Evolutionary conservation across 1,284 basidiomycete species (phyloP).

Genomic region (Salmacisia buchloeana): DNA sequence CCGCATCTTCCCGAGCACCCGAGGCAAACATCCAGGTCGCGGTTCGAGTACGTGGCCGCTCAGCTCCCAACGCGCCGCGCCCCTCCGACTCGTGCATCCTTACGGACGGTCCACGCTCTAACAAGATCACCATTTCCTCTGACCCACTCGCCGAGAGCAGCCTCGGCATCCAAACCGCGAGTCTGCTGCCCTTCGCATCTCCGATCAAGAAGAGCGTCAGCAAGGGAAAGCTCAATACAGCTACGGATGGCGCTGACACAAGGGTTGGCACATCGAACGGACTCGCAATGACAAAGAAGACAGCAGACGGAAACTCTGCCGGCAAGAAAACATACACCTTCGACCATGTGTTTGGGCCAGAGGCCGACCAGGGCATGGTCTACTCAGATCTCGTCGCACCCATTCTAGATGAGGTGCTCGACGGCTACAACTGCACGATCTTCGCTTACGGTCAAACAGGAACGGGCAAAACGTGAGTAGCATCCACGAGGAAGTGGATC

Average conservation of each 20-base stretch:
- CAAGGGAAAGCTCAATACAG: conserved; percentile 11
- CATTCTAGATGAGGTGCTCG: conserved; percentile 85
- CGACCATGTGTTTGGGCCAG: conserved; percentile 73
- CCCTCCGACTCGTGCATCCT: conserved; percentile 24
- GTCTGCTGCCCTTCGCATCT: conserved; percentile 15
- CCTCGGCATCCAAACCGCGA: conserved; percentile 13
- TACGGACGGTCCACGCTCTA: conserved; percentile 36
- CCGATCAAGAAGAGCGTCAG: conserved; percentile 19
- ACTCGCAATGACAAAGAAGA: neutral
- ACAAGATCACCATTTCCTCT: conserved; percentile 35
- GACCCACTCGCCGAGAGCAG: conserved; percentile 30
- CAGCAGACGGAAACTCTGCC: neutral
- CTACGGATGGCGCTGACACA: too few relatives aligned
- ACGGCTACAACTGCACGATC: conserved; percentile 95
- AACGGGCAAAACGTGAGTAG: conserved; percentile 84
- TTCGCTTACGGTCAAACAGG: conserved; percentile 99
- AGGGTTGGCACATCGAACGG: neutral
- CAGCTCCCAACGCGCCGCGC: conserved; percentile 25
- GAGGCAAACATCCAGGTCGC: conserved; percentile 47
- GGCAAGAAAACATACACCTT: conserved; percentile 45
- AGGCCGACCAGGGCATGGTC: conserved; percentile 87
- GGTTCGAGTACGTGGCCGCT: conserved; percentile 36
- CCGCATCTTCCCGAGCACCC: too few relatives aligned
- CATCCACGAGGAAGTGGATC: neutral
- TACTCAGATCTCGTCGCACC: conserved; percentile 89